A percentile compares a stretch with the other conserved stretches of the same genome.
These are phyloP conservation scores for Asclepias syriaca DNA, from an alignment of 257 asterid species.

Conservation along the genomic window DNA sequence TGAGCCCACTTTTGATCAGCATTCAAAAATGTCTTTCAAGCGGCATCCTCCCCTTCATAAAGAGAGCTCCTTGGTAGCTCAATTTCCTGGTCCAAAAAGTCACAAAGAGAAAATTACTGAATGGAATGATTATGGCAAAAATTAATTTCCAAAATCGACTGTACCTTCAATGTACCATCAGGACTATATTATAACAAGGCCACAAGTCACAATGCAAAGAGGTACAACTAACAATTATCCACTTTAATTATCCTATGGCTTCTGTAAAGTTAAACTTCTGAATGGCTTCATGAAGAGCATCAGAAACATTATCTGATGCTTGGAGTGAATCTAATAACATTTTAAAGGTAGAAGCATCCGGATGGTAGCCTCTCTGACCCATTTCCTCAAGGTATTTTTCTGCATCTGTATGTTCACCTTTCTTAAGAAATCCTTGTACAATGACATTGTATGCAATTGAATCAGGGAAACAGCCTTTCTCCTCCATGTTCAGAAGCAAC, in stretches of 20 bases:
- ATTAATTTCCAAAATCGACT: not conserved
- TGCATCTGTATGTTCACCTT: not conserved
- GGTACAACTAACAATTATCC: not conserved
- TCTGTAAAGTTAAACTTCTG: not conserved
- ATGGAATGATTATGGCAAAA: not conserved
- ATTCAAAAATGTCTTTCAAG: not conserved
- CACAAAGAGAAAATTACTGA: not conserved
- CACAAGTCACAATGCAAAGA: not conserved
- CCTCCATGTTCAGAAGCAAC: conserved; percentile 25
- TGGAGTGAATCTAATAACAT: not conserved
- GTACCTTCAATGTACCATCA: not conserved
- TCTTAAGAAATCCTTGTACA: conserved; percentile 18
- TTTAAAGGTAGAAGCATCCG: conserved; percentile 1
- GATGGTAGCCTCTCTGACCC: not conserved
- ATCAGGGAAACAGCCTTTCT: conserved; percentile 15
- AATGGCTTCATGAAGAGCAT: not conserved
- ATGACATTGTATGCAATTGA: conserved; percentile 20
- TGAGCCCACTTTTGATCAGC: not conserved
- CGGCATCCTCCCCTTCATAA: not conserved
- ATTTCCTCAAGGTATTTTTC: not conserved
- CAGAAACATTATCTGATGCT: conserved; percentile 5
- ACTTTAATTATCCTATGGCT: not conserved
- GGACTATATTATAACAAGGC: not conserved
- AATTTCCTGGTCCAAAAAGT: not conserved
- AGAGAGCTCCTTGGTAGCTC: not conserved